Conservation (phyloP, 2,329 filamentous ascomycete genomes). For the Apiospora phragmitis region DNA sequence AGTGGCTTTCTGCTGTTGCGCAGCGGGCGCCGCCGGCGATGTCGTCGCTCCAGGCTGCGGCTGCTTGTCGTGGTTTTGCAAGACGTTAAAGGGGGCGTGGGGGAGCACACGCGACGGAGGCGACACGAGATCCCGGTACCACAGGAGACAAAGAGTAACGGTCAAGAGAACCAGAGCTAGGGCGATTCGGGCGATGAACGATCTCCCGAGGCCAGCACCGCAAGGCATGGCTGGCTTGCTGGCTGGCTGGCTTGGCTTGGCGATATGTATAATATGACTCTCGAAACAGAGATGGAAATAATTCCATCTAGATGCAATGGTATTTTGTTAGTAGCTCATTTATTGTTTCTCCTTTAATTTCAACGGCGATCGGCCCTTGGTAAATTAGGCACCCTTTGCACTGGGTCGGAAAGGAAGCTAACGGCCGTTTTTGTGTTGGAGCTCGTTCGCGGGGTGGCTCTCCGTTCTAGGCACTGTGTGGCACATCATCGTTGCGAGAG, state of each 20-base stretch:
- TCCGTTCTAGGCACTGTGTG: not conserved
- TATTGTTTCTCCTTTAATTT: not conserved
- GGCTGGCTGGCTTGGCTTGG: not conserved
- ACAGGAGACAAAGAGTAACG: not conserved
- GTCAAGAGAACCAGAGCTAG: not conserved
- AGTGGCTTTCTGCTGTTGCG: not conserved
- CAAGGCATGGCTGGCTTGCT: not conserved
- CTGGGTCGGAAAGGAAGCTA: not conserved
- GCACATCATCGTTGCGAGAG: not conserved
- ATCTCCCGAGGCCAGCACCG: not conserved
- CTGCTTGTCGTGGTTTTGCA: not conserved
- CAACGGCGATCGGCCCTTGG: not conserved
- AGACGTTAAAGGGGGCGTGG: not conserved
- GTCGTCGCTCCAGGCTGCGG: not conserved
- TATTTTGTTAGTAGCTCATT: not conserved
- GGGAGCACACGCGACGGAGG: not conserved
- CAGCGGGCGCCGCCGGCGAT: not conserved
- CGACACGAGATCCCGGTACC: not conserved
- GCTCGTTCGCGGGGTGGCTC: not conserved
- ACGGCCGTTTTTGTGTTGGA: not conserved
- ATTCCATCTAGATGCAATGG: not conserved
- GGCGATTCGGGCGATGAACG: not conserved
- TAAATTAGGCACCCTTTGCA: not conserved
- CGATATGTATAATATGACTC: not conserved
- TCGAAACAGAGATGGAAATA: not conserved